Evolutionary conservation across 768 basidiomycete genomes (phyloP), one percentile per base, ranked within the genome.

Genomic region (Tricholomella constricta): DNA sequence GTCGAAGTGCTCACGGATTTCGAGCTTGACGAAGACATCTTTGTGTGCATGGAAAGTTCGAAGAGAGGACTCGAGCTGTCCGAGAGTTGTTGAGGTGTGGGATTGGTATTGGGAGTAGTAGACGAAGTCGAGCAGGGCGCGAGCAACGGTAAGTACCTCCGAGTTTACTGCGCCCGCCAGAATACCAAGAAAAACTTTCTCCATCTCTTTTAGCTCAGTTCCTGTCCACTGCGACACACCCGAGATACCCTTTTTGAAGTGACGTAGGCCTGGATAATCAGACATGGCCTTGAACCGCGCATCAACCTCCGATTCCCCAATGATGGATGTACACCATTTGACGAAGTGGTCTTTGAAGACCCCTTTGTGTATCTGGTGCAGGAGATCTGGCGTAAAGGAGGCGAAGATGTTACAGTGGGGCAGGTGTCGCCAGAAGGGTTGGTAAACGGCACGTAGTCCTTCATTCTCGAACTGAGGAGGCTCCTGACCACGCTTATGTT

Each of bases 261-360:
- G 2, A n/a, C n/a, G n/a, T n/a, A n/a, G n/a, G n/a, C n/a, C n/a
- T n/a, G n/a, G n/a, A n/a, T n/a, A n/a, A n/a, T 22, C n/a, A 0
- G 67, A 46, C 66, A 77, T 72, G 1, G 59, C 52, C 8, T 62
- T 57, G 51, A 72, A 73, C 1, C 70, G 65, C 0, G 42, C 40
- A 54, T 79, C 75, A 14, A 78, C 51, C 45, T 76, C 75, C 2
- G 45, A 40, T 1, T 62, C 64, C 14, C 55, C 57, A 11, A 54
- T 27, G 3, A 64, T 59, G 49, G 25, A 26, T 1, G 63, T 49
- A 20, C 57, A 51, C 72, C 76, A 80, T 1, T 48, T 57, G 0
- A 72, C 63, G 1, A 76, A 36, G 48, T 80, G 77, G 40, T 78
- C 72, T 42, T 74, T 74, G 66, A 80, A 76, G 11, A 78, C 56